Evolutionary conservation across 345 rosid genomes (phyloP).

Genomic region (Brassica cretica): DNA sequence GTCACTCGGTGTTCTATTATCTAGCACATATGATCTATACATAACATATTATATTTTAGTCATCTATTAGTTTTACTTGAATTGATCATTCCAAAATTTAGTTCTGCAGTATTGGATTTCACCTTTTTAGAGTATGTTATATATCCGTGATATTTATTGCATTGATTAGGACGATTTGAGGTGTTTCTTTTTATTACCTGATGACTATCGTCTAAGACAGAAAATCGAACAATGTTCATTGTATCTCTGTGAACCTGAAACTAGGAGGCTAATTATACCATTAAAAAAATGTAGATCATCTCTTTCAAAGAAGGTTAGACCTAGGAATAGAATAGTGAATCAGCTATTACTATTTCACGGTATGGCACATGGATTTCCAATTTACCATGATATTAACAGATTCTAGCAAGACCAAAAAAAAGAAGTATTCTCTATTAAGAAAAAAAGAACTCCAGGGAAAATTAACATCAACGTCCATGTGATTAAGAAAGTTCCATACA

Average conservation of each 20-base stretch:
- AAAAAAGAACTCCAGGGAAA: background rate
- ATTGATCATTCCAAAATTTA: background rate
- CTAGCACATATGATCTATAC: background rate
- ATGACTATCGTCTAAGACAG: background rate
- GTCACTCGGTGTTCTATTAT: too few species aligned
- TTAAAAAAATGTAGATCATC: background rate
- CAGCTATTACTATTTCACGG: too few species aligned
- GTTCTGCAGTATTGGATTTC: background rate
- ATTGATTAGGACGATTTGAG: background rate
- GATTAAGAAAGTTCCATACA: slow-evolving; percentile 16
- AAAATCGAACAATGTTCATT: too few species aligned
- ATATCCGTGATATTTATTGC: background rate
- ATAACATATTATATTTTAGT: background rate
- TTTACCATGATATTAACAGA: too few species aligned
- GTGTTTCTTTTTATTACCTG: background rate
- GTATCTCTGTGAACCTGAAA: background rate
- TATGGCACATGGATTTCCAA: too few species aligned
- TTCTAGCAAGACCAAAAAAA: too few species aligned
- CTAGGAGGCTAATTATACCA: background rate
- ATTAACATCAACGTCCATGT: slow-evolving; percentile 26
- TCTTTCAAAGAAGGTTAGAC: background rate
- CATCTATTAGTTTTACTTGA: background rate
- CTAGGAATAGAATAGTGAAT: background rate
- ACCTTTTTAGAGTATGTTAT: background rate
- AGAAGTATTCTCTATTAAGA: too few species aligned